phyloP scores from a whole-genome alignment of 208 protist species.

The Entamoeba invadens region DNA sequence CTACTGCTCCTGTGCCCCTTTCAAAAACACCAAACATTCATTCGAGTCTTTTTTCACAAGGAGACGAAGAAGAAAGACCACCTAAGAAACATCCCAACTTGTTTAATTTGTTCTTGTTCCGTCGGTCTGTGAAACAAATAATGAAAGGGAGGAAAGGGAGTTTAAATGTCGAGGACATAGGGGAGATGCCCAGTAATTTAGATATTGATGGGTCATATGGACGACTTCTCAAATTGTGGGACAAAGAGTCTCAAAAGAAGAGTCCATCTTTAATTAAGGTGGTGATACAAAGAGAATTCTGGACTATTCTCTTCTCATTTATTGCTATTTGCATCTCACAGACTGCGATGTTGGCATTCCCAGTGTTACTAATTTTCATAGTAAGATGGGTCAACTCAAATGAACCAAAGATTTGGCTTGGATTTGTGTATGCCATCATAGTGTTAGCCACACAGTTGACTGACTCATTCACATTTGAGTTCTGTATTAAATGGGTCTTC shows the following conservation, averaged over 20 bases:
- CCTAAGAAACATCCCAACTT: not conserved
- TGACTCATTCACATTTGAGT: not conserved
- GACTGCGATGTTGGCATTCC: not conserved
- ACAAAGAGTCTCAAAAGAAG: not conserved
- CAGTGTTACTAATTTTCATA: not conserved
- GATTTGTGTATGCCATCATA: not conserved
- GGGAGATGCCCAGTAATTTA: not conserved
- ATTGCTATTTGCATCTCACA: not conserved
- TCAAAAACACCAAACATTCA: no score
- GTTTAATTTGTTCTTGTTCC: not conserved
- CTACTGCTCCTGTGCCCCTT: no score
- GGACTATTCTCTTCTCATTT: not conserved
- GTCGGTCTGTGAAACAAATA: not conserved
- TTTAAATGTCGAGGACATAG: not conserved
- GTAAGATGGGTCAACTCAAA: not conserved
- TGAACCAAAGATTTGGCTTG: not conserved
- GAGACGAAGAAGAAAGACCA: no score
- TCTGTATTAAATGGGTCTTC: not conserved
- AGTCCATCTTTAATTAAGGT: not conserved
- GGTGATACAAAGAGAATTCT: not conserved
- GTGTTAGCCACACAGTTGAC: not conserved
- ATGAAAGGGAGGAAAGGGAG: not conserved
- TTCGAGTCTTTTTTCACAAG: no score
- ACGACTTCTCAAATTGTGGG: not conserved
- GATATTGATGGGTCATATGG: not conserved